Percentiles rank a stretch among this genome's conserved stretches.
Conservation (phyloP, 1,284 basidiomycete genomes). For the Microbotryomycetes sp. region DNA sequence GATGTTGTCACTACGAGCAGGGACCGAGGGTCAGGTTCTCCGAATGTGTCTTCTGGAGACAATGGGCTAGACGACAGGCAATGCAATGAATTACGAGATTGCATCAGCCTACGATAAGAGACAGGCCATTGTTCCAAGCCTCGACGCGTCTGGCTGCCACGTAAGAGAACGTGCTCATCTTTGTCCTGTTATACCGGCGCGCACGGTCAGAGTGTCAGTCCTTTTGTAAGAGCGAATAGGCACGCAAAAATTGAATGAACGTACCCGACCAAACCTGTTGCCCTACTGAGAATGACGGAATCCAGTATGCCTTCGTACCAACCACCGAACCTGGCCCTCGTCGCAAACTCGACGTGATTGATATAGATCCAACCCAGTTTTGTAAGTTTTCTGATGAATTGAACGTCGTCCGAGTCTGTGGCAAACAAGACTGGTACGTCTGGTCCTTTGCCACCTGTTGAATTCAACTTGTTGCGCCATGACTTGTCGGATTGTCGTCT, state of each 20-base stretch:
- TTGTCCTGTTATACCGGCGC: not conserved
- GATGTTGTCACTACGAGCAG: too few species aligned
- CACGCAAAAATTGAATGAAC: not conserved
- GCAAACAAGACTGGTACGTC: conserved; percentile 20
- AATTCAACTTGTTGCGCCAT: not conserved
- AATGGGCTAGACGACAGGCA: too few species aligned
- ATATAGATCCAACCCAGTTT: conserved; percentile 21
- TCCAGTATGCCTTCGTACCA: conserved; percentile 25
- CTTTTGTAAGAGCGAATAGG: too few species aligned
- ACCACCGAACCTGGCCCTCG: conserved; percentile 12
- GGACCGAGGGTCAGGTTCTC: too few species aligned
- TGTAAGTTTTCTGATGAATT: conserved; percentile 13
- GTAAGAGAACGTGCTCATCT: conserved; percentile 6
- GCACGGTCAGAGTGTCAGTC: too few species aligned
- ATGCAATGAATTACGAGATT: too few species aligned
- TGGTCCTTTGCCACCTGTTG: not conserved
- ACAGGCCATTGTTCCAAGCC: conserved; percentile 16
- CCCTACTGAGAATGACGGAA: conserved; percentile 11
- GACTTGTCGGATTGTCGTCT: not conserved
- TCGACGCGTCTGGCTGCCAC: conserved; percentile 23
- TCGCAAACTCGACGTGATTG: conserved; percentile 15
- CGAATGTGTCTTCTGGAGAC: too few species aligned
- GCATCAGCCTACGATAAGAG: conserved; percentile 19
- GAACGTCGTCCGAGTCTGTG: conserved; percentile 23
- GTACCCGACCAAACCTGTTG: conserved; percentile 23